Percentiles rank a stretch among this genome's conserved stretches.
phyloP scores from a whole-genome alignment of 305 asterid species.

The Solanum aculeatissimum region DNA sequence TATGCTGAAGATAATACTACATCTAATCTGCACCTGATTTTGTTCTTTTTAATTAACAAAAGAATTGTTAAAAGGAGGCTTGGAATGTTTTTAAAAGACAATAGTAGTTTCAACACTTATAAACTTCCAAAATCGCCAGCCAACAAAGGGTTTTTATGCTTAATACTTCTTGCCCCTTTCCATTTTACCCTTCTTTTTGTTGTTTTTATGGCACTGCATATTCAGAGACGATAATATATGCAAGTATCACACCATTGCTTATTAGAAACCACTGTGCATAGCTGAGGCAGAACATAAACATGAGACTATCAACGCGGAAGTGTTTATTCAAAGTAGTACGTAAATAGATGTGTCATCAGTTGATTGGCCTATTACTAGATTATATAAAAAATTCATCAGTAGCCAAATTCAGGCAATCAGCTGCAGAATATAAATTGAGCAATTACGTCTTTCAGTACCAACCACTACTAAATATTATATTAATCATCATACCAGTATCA shows the following conservation, averaged over 20 bases:
- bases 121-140: not conserved
- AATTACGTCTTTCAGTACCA: not conserved
- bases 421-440: not conserved
- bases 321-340: not conserved
- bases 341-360: not conserved
- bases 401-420: not conserved
- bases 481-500: not conserved
- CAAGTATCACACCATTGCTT: not conserved
- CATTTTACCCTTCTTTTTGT: not conserved
- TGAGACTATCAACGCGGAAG: not conserved
- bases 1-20: not conserved
- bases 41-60: too few relatives aligned
- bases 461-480: not conserved
- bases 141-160: not conserved
- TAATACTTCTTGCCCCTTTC: not conserved
- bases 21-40: not conserved
- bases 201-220: not conserved
- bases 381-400: not conserved
- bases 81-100: not conserved
- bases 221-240: not conserved
- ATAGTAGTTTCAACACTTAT: not conserved
- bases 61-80: not conserved
- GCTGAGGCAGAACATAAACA: not conserved
- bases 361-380: not conserved
- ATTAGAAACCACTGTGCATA: not conserved